These are phyloP conservation scores for Xeromyces bisporus DNA, from an alignment of 495 filamentous ascomycete species.

Conservation along the genomic window DNA sequence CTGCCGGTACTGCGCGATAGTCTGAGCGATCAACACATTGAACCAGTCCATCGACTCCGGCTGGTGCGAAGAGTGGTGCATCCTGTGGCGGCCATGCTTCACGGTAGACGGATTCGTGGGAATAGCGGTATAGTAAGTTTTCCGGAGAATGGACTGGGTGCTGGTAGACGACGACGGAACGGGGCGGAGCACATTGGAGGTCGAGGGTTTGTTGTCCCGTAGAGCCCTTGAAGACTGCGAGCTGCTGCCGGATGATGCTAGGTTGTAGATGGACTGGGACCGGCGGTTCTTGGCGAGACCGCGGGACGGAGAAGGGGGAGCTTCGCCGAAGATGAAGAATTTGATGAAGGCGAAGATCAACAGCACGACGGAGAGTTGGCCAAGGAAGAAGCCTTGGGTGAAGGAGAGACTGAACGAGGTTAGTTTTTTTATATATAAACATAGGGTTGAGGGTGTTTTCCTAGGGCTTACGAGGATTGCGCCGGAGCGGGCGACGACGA, in stretches of 20 bases:
- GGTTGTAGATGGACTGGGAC: conserved; percentile 40
- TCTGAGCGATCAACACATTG: conserved; percentile 93
- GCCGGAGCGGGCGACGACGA: conserved; percentile 14
- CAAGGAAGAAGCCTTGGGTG: conserved; percentile 81
- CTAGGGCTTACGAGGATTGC: conserved; percentile 32
- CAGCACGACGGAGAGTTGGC: conserved; percentile 80
- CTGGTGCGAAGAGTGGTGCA: conserved; percentile 60
- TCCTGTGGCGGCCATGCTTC: conserved; percentile 29
- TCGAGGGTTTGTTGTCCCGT: conserved; percentile 62
- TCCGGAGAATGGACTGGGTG: conserved; percentile 77
- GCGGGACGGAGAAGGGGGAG: conserved; percentile 63
- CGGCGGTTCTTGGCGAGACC: conserved; percentile 51
- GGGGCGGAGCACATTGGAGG: conserved; percentile 52
- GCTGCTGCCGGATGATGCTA: conserved; percentile 15
- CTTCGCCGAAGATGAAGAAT: conserved; percentile 98
- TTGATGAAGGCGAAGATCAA: conserved; percentile 91
- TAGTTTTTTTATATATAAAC: background rate
- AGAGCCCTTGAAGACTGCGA: conserved; percentile 27
- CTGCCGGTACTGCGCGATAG: conserved; percentile 83
- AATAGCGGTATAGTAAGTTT: conserved; percentile 93
- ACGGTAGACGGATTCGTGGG: conserved; percentile 20
- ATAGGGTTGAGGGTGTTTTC: background rate
- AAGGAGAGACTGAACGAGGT: conserved; percentile 51
- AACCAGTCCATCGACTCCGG: conserved; percentile 99
- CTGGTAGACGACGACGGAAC: conserved; percentile 42